Conservation (phyloP, 2,329 filamentous ascomycete genomes). For the Helotiales sp. region DNA sequence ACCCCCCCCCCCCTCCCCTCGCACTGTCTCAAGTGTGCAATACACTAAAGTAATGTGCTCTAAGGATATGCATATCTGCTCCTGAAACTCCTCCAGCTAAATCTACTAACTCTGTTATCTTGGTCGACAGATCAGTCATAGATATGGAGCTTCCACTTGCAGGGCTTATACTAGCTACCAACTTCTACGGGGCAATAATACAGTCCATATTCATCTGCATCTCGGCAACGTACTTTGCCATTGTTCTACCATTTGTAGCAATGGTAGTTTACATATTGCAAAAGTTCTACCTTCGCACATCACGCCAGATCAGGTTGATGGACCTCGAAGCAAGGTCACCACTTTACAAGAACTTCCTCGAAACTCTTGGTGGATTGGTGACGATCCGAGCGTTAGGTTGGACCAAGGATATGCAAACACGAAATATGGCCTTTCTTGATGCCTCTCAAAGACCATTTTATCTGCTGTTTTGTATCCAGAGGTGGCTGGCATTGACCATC, state of each 20-base stretch:
- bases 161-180: slow-evolving; percentile 40
- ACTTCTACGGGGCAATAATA: slow-evolving; percentile 21
- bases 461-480: slow-evolving; percentile 55
- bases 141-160: slow-evolving; percentile 31
- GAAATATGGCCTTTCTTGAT: slow-evolving; percentile 35
- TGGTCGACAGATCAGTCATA: too few relatives aligned
- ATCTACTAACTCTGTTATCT: too few relatives aligned
- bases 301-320: slow-evolving; percentile 46
- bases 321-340: slow-evolving; percentile 45
- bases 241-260: slow-evolving; percentile 42
- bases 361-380: slow-evolving; percentile 43
- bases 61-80: too few relatives aligned
- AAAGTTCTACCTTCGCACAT: slow-evolving; percentile 47
- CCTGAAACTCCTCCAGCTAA: too few relatives aligned
- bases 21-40: too few relatives aligned
- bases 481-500: slow-evolving; percentile 52
- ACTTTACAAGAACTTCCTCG: slow-evolving; percentile 46
- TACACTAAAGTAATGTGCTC: too few relatives aligned
- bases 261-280: slow-evolving; percentile 44
- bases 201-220: slow-evolving; percentile 35
- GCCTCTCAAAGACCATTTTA: slow-evolving; percentile 54
- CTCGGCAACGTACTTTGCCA: slow-evolving; percentile 39
- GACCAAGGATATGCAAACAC: slow-evolving; percentile 24
- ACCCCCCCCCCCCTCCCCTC: too few relatives aligned
- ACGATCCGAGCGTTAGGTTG: slow-evolving; percentile 49